These are phyloP conservation scores for Orbilia quercus DNA, from an alignment of 2,329 filamentous ascomycete species.

Conservation along the genomic window DNA sequence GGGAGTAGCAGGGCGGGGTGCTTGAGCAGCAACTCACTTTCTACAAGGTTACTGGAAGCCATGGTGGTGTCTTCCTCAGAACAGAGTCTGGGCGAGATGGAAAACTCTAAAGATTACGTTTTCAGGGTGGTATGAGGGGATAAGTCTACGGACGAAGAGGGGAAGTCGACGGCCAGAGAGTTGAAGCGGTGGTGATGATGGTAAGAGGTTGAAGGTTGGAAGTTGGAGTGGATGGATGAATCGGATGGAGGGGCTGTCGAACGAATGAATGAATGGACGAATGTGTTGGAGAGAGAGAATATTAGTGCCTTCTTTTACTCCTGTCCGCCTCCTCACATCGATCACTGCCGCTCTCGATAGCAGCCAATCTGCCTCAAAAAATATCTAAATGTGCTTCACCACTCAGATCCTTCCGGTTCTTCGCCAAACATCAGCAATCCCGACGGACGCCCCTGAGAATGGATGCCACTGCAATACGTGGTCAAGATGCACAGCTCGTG, in stretches of 20 bases:
- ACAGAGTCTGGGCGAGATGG: conserved; percentile 27
- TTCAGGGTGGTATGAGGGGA: not conserved
- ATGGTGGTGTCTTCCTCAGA: conserved; percentile 41
- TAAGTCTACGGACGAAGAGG: not conserved
- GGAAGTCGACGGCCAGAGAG: not conserved
- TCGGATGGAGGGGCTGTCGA: conserved; percentile 48
- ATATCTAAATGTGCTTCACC: conserved; percentile 3
- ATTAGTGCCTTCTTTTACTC: too few species aligned
- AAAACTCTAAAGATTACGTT: not conserved
- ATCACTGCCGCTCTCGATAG: not conserved
- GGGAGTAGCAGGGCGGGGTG: conserved; percentile 56
- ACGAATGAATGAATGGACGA: too few species aligned
- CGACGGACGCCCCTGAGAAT: not conserved
- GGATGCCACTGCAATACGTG: conserved; percentile 16
- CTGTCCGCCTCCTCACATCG: not conserved
- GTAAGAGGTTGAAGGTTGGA: too few species aligned
- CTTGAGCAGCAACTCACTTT: conserved; percentile 46
- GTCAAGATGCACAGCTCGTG: conserved; percentile 1
- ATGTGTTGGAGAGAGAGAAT: conserved; percentile 31
- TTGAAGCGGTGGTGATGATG: conserved; percentile 10
- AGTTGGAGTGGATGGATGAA: conserved; percentile 8
- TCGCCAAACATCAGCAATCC: not conserved
- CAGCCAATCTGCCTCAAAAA: conserved; percentile 6
- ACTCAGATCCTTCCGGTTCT: conserved; percentile 25
- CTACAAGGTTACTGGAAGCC: conserved; percentile 45